Evolutionary conservation across 2,329 filamentous ascomycete species (phyloP), one percentile per base, ranked within the genome.

Genomic region (Botrytis cinerea): DNA sequence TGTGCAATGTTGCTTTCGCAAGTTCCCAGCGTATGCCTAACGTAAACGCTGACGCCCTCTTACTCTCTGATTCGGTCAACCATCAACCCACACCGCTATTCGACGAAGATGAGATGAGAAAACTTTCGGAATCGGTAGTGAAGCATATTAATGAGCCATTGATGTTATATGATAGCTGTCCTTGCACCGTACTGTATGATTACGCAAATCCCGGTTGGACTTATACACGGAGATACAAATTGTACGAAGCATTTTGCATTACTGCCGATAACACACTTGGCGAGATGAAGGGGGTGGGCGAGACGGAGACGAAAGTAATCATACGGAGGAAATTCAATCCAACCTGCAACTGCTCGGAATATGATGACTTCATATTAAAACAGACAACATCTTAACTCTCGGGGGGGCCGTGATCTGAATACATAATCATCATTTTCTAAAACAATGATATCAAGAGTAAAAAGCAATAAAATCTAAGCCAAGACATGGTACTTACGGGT

Each of bases 1-100:
- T 40, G 71, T 72, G 57, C 63, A 45, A 72, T 72, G 46, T 72
- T 72, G n/a, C 70, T 51, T 67, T 72, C 70, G 57, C 61, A 66
- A 38, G 61, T 45, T 69, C 59, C 38, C 66, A 69, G 66, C 66
- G 69, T 46, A 51, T 72, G 63, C 71, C 62, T 72, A 60, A 72
- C 71, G 61, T 45, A 63, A 38, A 72, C 62, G 48, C 71, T 69
- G 71, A 69, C 60, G 71, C 66, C 59, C 62, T 45, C 48, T 48
- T 45, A 32, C 40, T 22, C 20, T 46, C 18, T 67, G 71, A 69
- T 72, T 72, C 61, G 70, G 51, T 48, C 66, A 60, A 69, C 38
- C 45, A 10, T 48, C 35, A 35, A 38, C 61, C 43, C 57, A 64
- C 71, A 72, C 71, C 71, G 71, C 71, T 54, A 72, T 57, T 72